Percentiles rank a stretch among this genome's conserved stretches.
Evolutionary conservation across 768 basidiomycete genomes (phyloP).

Genomic region (Panellus pusillus): DNA sequence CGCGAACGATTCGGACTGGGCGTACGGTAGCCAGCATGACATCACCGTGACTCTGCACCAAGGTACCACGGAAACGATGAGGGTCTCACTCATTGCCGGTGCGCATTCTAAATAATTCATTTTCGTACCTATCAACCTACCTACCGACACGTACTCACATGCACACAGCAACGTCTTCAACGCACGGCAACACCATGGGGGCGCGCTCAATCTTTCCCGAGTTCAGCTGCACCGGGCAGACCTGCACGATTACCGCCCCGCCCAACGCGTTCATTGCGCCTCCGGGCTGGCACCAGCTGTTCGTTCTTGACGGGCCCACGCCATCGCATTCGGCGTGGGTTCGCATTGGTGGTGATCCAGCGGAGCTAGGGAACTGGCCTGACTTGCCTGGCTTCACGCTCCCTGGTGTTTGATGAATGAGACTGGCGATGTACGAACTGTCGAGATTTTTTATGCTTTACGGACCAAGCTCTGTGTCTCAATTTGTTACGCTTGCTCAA

Average conservation of each 20-base stretch:
- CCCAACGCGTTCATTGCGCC: conserved; percentile 50
- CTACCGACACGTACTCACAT: too few relatives aligned
- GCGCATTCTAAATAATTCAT: conserved; percentile 22
- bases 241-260: conserved; percentile 57
- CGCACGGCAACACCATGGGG: conserved; percentile 56
- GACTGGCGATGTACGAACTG: too few relatives aligned
- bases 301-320: conserved; percentile 56
- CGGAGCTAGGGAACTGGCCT: conserved; percentile 50
- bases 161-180: conserved; percentile 46
- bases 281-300: conserved; percentile 57
- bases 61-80: conserved; percentile 44
- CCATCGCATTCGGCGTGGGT: conserved; percentile 53
- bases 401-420: conserved; percentile 10
- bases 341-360: conserved; percentile 57
- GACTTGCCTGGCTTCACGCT: conserved; percentile 16
- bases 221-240: conserved; percentile 50
- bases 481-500: too few relatives aligned
- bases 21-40: conserved; percentile 47
- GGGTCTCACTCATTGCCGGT: conserved; percentile 67
- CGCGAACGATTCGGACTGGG: conserved; percentile 54
- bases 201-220: conserved; percentile 50
- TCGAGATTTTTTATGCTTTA: too few relatives aligned
- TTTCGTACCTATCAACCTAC: background rate
- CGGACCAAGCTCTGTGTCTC: too few relatives aligned
- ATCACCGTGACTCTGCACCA: conserved; percentile 51